These are phyloP conservation scores for Diplodia mutila DNA, from an alignment of 2,329 filamentous ascomycete species.

Conservation along the genomic window DNA sequence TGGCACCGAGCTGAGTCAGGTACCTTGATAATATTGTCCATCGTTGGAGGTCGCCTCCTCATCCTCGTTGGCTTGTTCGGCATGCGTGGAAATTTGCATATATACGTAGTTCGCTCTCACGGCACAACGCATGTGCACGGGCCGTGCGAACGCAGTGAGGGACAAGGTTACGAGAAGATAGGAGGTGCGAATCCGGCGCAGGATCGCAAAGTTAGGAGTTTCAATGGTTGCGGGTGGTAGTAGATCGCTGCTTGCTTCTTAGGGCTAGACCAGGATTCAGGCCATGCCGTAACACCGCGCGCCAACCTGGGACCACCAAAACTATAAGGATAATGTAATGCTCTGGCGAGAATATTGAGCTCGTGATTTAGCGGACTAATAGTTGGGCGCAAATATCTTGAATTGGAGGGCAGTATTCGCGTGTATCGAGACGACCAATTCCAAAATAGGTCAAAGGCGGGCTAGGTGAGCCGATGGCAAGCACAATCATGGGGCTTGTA, in stretches of 20 bases:
- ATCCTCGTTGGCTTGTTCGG: background rate
- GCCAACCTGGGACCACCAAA: too few species aligned
- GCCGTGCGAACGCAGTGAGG: background rate
- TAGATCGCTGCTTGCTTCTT: too few species aligned
- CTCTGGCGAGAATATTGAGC: background rate
- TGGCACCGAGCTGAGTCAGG: background rate
- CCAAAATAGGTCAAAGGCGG: too few species aligned
- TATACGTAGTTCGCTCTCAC: background rate
- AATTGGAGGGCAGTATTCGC: too few species aligned
- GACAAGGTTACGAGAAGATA: background rate
- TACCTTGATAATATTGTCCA: background rate
- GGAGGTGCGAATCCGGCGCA: too few species aligned
- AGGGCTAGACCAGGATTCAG: too few species aligned
- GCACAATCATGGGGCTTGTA: background rate
- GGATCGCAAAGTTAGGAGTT: too few species aligned
- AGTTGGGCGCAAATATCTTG: background rate
- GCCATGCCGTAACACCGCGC: too few species aligned
- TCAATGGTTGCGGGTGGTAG: too few species aligned
- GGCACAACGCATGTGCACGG: background rate
- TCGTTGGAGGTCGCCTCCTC: background rate
- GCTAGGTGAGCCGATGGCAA: too few species aligned
- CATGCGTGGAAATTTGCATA: background rate
- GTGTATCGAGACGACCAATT: too few species aligned
- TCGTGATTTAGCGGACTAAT: background rate
- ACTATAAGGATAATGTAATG: background rate